These are phyloP conservation scores for Closterium sp. DNA, from an alignment of 139 green algal species.

Conservation along the genomic window DNA sequence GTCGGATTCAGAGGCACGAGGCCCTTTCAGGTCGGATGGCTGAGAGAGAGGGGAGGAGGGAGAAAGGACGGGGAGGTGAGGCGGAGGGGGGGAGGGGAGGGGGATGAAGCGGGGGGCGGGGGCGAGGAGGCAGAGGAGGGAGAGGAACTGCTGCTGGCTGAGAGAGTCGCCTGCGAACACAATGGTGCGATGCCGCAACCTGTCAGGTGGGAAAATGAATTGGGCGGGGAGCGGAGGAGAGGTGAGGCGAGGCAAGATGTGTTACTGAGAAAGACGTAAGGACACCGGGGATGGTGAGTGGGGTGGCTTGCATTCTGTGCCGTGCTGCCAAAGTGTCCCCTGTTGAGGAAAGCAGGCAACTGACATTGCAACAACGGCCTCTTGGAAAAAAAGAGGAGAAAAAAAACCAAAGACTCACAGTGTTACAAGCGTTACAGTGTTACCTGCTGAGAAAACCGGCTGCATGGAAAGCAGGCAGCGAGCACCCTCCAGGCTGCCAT, in stretches of 20 bases:
- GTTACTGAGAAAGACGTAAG: background rate
- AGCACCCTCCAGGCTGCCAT: background rate
- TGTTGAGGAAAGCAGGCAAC: too few relatives aligned
- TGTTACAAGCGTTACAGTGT: too few relatives aligned
- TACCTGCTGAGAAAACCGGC: background rate
- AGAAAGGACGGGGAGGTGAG: background rate
- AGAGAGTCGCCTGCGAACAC: background rate
- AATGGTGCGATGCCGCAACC: background rate
- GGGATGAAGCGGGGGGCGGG: background rate
- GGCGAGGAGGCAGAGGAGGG: background rate
- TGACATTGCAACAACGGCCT: too few relatives aligned
- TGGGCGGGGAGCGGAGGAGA: background rate
- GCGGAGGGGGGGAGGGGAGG: background rate
- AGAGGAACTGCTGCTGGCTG: background rate
- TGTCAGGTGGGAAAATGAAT: background rate
- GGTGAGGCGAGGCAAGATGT: background rate
- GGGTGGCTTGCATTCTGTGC: too few relatives aligned
- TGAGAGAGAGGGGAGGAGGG: background rate
- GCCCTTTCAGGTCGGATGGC: background rate
- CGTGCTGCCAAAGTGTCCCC: too few relatives aligned
- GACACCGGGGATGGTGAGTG: background rate
- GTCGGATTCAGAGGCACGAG: background rate
- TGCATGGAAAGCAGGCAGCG: background rate
- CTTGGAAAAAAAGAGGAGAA: too few relatives aligned
- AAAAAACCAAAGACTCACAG: too few relatives aligned